Evolutionary conservation across 352 stramenopile species (phyloP).

Genomic region (Stramenopiles sp.): DNA sequence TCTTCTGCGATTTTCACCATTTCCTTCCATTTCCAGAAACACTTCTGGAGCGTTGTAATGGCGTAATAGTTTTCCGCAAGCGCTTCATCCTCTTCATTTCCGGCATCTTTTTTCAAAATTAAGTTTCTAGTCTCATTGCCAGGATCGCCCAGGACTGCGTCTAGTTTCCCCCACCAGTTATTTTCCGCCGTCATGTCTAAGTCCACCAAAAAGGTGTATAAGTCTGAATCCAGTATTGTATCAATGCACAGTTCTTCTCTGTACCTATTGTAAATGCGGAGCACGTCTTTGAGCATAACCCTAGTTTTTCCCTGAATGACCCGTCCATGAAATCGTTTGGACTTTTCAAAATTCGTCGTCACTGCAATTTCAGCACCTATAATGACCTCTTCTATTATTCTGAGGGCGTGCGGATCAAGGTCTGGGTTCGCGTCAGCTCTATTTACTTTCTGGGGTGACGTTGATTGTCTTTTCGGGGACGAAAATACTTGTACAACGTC

Average conservation of each 20-base stretch:
- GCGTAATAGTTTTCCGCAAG: neutral
- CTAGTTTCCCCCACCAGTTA: neutral
- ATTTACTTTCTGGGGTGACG: neutral
- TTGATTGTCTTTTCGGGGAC: neutral
- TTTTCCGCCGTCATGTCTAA: neutral
- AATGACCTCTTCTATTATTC: slow-evolving; percentile 3
- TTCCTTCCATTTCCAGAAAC: neutral
- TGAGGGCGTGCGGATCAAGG: neutral
- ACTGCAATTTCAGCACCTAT: neutral
- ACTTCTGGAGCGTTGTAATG: neutral
- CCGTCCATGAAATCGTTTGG: neutral
- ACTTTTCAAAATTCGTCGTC: neutral
- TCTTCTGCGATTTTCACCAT: neutral
- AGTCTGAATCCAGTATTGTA: neutral
- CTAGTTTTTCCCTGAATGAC: neutral
- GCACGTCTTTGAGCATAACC: neutral
- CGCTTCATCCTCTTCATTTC: neutral
- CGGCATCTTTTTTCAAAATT: neutral
- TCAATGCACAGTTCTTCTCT: neutral
- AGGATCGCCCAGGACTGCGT: neutral
- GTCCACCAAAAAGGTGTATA: neutral
- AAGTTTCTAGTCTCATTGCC: neutral
- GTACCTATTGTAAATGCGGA: slow-evolving; percentile 3
- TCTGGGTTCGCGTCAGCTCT: neutral
- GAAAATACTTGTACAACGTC: neutral